phyloP scores from a whole-genome alignment of 768 basidiomycete genomes.

The Suillus americanus region DNA sequence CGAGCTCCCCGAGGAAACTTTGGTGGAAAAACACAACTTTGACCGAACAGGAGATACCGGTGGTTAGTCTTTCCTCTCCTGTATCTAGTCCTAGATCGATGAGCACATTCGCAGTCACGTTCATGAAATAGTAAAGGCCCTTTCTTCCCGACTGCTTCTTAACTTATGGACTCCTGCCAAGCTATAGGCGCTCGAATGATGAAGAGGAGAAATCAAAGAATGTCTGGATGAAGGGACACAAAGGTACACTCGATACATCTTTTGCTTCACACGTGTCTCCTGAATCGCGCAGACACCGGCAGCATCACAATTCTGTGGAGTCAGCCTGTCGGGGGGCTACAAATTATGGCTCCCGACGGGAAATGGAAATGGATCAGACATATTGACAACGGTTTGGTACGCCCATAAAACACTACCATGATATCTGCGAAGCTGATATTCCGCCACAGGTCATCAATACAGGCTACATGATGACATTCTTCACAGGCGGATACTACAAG shows the following conservation, averaged over 20 bases:
- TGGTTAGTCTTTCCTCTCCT: slow-evolving; percentile 17
- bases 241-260: slow-evolving; percentile 19
- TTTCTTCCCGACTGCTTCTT: neutral
- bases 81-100: neutral
- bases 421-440: neutral
- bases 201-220: slow-evolving; percentile 8
- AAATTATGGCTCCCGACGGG: slow-evolving; percentile 34
- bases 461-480: slow-evolving; percentile 34
- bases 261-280: neutral
- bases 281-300: slow-evolving; percentile 26
- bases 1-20: slow-evolving; percentile 34
- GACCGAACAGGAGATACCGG: slow-evolving; percentile 28
- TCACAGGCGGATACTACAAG: slow-evolving; percentile 37
- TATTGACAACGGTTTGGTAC: slow-evolving; percentile 35
- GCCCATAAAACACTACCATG: neutral
- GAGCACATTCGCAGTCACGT: slow-evolving; percentile 26
- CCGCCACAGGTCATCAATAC: slow-evolving; percentile 34
- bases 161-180: slow-evolving; percentile 6
- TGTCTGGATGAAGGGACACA: slow-evolving; percentile 40
- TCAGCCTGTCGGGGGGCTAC: slow-evolving; percentile 37
- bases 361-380: slow-evolving; percentile 39
- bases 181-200: slow-evolving; percentile 28
- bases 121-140: slow-evolving; percentile 37
- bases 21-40: slow-evolving; percentile 30
- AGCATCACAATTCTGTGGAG: slow-evolving; percentile 38